Conservation (phyloP, 306 rosid genomes). For the Vigna hirtella region DNA sequence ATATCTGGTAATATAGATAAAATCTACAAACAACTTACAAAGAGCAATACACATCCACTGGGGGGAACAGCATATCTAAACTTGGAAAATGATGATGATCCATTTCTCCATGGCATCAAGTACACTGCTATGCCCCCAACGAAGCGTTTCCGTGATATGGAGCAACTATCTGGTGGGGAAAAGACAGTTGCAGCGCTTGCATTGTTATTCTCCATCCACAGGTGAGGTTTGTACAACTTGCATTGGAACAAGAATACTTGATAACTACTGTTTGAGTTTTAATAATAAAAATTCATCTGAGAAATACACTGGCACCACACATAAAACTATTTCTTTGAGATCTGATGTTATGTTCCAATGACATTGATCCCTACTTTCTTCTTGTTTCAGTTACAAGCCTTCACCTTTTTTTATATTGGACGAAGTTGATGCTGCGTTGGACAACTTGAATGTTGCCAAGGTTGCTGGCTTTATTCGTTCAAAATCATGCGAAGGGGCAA, state of each 20-base stretch:
- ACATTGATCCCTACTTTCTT: conserved; percentile 36
- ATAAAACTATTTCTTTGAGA: background rate
- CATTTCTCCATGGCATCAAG: conserved; percentile 92
- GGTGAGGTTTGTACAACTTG: conserved; percentile 53
- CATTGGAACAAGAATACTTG: background rate
- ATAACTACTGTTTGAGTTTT: background rate
- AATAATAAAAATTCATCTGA: background rate
- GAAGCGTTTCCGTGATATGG: conserved; percentile 99
- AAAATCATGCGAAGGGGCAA: conserved; percentile 85
- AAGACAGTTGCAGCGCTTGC: conserved; percentile 99
- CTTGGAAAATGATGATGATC: conserved; percentile 98
- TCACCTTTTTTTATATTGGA: conserved; percentile 98
- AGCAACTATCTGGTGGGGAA: conserved; percentile 96
- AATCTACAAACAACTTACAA: conserved; percentile 92
- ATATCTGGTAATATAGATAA: conserved; percentile 83
- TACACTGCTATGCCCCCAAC: conserved; percentile 99
- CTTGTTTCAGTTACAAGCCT: conserved; percentile 83
- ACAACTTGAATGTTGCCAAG: conserved; percentile 95
- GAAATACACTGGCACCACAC: conserved; percentile 23
- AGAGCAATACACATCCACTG: conserved; percentile 90
- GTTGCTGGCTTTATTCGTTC: conserved; percentile 99
- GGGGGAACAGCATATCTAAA: conserved; percentile 94
- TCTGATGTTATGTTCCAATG: conserved; percentile 36
- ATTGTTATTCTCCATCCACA: conserved; percentile 91
- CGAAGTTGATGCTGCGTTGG: conserved; percentile 99